These are phyloP conservation scores for Mycosphaerella sp. DNA, from an alignment of 2,329 filamentous ascomycete species.

Conservation along the genomic window DNA sequence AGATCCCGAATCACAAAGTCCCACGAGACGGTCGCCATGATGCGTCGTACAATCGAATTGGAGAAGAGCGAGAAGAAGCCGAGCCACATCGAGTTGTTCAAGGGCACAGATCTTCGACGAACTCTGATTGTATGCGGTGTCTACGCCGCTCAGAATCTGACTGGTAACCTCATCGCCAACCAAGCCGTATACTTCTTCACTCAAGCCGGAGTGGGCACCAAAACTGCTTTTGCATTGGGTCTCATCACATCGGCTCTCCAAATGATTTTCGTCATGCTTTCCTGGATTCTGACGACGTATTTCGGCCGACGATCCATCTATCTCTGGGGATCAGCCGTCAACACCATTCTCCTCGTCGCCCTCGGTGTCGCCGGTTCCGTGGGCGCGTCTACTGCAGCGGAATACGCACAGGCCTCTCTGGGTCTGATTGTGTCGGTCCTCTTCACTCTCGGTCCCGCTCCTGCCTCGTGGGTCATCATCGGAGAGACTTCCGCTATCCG, in stretches of 20 bases:
- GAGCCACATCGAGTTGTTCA: constrained; percentile 48
- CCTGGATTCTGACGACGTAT: constrained; percentile 60
- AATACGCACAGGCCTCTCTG: constrained; percentile 54
- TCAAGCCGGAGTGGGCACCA: constrained; percentile 52
- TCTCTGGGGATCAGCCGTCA: constrained; percentile 53
- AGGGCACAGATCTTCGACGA: constrained; percentile 50
- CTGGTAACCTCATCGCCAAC: constrained; percentile 57
- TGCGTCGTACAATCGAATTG: constrained; percentile 52
- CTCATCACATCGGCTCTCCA: constrained; percentile 60
- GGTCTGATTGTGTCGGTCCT: constrained; percentile 60
- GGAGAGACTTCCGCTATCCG: constrained; percentile 60
- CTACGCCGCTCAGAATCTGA: constrained; percentile 55
- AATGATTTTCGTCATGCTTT: constrained; percentile 57
- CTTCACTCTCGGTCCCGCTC: constrained; percentile 57
- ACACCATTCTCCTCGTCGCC: constrained; percentile 48
- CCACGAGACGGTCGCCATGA: constrained; percentile 50
- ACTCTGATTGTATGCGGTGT: constrained; percentile 52
- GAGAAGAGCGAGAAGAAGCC: constrained; percentile 47
- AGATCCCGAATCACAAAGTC: constrained; percentile 34
- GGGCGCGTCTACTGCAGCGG: constrained; percentile 35
- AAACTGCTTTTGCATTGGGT: constrained; percentile 55
- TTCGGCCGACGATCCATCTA: constrained; percentile 60
- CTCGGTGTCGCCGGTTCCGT: constrained; percentile 56
- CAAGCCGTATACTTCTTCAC: constrained; percentile 58
- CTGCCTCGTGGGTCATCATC: constrained; percentile 61